phyloP scores from a whole-genome alignment of 1,139 yeast species.

The Suhomyces coccinellae region DNA sequence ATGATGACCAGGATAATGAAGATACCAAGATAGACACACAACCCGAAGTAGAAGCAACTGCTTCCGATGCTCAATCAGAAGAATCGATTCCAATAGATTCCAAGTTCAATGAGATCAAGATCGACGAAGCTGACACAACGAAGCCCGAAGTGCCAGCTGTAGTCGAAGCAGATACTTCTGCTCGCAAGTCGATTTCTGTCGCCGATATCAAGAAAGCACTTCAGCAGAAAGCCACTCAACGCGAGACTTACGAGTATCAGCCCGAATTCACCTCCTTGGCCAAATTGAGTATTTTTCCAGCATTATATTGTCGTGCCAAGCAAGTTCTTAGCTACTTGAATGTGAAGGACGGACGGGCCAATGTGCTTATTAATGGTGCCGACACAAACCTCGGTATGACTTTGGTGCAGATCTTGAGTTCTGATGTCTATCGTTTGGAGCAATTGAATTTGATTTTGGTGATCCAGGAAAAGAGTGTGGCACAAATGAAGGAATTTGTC shows the following conservation, averaged over 20 bases:
- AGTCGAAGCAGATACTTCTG: not conserved
- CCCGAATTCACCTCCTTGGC: slow-evolving; percentile 32
- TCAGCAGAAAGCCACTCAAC: not conserved
- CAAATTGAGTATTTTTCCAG: slow-evolving; percentile 36
- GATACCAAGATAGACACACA: not conserved
- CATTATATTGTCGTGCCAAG: slow-evolving; percentile 42
- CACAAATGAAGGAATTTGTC: slow-evolving; percentile 26
- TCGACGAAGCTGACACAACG: slow-evolving; percentile 1
- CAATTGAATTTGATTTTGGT: slow-evolving; percentile 34
- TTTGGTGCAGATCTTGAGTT: slow-evolving; percentile 33
- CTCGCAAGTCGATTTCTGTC: not conserved
- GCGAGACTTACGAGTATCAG: not conserved
- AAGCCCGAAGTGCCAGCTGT: not conserved
- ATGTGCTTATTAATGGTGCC: slow-evolving; percentile 45
- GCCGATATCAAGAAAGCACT: slow-evolving; percentile 3
- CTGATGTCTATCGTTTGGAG: slow-evolving; percentile 25
- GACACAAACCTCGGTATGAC: slow-evolving; percentile 44
- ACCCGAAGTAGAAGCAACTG: not conserved
- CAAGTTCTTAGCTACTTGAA: slow-evolving; percentile 36
- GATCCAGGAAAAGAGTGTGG: slow-evolving; percentile 28
- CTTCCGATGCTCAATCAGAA: not conserved
- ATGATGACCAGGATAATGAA: not conserved
- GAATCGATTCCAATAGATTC: slow-evolving; percentile 6
- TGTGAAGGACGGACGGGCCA: slow-evolving; percentile 20
- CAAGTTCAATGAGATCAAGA: slow-evolving; percentile 3